Evolutionary conservation across 2,329 filamentous ascomycete genomes (phyloP).

Genomic region (Penicillium griseofulvum): DNA sequence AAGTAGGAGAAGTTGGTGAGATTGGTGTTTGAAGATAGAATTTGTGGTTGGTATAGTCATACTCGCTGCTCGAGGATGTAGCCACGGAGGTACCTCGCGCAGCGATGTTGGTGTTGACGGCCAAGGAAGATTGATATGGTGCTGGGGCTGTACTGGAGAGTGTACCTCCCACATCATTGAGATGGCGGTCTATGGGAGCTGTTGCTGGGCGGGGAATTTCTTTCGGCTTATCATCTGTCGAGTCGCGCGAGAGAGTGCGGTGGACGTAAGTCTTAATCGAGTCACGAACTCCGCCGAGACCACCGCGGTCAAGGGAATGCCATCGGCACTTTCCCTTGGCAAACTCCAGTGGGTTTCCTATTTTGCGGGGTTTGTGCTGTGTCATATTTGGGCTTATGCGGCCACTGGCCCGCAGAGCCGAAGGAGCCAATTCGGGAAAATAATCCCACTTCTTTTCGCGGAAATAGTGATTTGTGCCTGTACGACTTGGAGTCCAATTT

Average conservation of each 20-base stretch:
- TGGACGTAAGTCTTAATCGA: constrained; percentile 38
- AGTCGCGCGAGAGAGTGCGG: constrained; percentile 29
- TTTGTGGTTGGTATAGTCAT: constrained; percentile 4
- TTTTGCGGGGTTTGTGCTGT: constrained; percentile 20
- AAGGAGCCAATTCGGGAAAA: constrained; percentile 39
- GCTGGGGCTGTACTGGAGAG: not conserved
- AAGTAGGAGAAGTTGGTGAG: not conserved
- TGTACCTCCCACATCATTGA: not conserved
- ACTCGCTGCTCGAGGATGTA: not conserved
- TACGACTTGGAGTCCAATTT: constrained; percentile 20
- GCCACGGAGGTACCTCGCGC: not conserved
- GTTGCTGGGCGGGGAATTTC: constrained; percentile 16
- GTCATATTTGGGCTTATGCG: constrained; percentile 13
- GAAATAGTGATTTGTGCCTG: constrained; percentile 37
- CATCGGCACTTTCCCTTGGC: constrained; percentile 21
- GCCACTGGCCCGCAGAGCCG: constrained; percentile 17
- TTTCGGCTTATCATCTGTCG: constrained; percentile 17
- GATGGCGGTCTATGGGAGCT: constrained; percentile 3
- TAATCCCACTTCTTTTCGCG: constrained; percentile 44
- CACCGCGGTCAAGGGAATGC: constrained; percentile 25
- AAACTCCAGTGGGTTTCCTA: constrained; percentile 23
- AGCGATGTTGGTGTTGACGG: not conserved
- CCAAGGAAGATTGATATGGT: not conserved
- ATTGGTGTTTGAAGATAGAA: constrained; percentile 7
- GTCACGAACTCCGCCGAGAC: constrained; percentile 28